These are phyloP conservation scores for Scleromitrula shiraiana DNA, from an alignment of 2,329 filamentous ascomycete species.

Conservation along the genomic window DNA sequence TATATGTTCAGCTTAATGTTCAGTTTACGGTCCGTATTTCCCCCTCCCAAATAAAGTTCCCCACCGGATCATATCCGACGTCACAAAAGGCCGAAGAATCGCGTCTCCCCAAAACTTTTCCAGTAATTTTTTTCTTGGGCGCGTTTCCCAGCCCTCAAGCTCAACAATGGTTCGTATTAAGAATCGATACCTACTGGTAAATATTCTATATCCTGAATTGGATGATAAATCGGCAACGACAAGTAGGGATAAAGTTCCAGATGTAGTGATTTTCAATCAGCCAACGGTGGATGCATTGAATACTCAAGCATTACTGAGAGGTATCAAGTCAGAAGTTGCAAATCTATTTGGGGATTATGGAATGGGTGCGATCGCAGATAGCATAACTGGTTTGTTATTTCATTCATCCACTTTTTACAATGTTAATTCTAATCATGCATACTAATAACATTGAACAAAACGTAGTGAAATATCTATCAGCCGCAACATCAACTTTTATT, in stretches of 20 bases:
- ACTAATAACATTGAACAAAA: not conserved
- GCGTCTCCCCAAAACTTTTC: constrained; percentile 9
- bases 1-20: not conserved
- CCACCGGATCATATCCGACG: constrained; percentile 4
- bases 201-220: constrained; percentile 74
- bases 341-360: constrained; percentile 86
- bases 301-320: constrained; percentile 54
- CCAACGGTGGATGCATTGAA: constrained; percentile 69
- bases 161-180: constrained; percentile 83
- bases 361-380: constrained; percentile 61
- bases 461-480: constrained; percentile 83
- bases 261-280: constrained; percentile 65
- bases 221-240: constrained; percentile 17
- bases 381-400: constrained; percentile 52
- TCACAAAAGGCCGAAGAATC: constrained; percentile 4
- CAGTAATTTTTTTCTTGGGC: not conserved
- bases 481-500: constrained; percentile 91
- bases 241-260: constrained; percentile 37
- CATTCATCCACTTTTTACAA: not conserved
- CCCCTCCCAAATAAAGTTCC: not conserved
- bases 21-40: not conserved
- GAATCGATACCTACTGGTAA: constrained; percentile 89
- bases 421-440: not conserved
- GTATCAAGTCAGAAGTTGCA: constrained; percentile 62
- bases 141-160: not conserved